A percentile compares a stretch with the other conserved stretches of the same genome.
phyloP scores from a whole-genome alignment of 441 rosid species.

The Melastoma candidum region DNA sequence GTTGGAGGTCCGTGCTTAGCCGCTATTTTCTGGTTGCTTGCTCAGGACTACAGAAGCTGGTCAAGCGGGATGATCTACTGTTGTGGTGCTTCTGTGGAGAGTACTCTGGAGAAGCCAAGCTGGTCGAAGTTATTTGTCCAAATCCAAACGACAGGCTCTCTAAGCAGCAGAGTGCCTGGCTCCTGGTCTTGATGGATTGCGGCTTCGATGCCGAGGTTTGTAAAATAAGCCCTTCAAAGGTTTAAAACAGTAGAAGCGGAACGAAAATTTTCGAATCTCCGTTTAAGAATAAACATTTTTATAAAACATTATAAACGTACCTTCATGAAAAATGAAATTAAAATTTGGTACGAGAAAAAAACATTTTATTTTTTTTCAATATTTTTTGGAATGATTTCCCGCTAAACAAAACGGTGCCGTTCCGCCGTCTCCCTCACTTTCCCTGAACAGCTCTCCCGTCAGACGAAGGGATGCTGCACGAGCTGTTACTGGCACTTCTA shows the following conservation, averaged over 20 bases:
- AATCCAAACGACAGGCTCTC: constrained; percentile 52
- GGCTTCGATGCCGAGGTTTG: constrained; percentile 82
- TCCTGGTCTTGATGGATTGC: constrained; percentile 70
- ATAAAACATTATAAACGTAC: too few relatives aligned
- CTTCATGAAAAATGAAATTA: too few relatives aligned
- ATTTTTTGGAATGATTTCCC: too few relatives aligned
- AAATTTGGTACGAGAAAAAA: too few relatives aligned
- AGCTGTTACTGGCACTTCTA: constrained; percentile 68
- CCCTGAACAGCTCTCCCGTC: too few relatives aligned
- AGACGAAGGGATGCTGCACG: constrained; percentile 55
- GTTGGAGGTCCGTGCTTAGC: constrained; percentile 68
- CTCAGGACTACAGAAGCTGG: constrained; percentile 84
- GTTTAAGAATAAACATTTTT: too few relatives aligned
- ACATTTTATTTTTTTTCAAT: too few relatives aligned
- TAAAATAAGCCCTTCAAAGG: constrained; percentile 34
- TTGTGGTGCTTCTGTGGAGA: constrained; percentile 77
- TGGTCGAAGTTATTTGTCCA: constrained; percentile 88
- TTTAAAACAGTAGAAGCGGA: too few relatives aligned
- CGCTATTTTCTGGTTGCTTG: constrained; percentile 53
- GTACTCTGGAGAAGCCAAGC: constrained; percentile 85
- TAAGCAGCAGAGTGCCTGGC: constrained; percentile 90
- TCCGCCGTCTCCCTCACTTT: too few relatives aligned
- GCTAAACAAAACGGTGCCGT: too few relatives aligned
- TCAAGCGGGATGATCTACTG: constrained; percentile 85
- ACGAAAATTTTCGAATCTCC: too few relatives aligned